Conservation (phyloP, 371 early-diverging fungal species). For the Funneliformis caledonium region DNA sequence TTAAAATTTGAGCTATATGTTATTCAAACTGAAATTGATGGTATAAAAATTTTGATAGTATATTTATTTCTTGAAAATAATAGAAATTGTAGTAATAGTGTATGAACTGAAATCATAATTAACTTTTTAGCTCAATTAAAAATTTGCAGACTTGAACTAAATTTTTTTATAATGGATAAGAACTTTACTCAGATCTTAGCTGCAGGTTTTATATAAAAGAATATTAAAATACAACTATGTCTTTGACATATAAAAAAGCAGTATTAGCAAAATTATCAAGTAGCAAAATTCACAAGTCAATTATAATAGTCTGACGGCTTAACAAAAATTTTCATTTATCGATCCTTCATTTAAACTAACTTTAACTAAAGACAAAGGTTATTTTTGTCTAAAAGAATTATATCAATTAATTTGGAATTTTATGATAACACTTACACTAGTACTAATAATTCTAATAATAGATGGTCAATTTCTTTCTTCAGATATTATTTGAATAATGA, state of each 20-base stretch:
- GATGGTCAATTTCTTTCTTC: background rate
- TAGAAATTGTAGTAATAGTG: background rate
- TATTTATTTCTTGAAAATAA: background rate
- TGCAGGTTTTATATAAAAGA: background rate
- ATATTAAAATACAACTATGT: background rate
- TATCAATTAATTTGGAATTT: background rate
- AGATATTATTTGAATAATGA: background rate
- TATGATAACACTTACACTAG: background rate
- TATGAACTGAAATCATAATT: background rate
- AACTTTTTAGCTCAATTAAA: background rate
- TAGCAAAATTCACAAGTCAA: background rate
- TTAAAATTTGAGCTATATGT: conserved; percentile 12
- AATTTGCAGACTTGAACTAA: background rate
- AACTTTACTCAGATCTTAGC: background rate
- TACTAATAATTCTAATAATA: background rate
- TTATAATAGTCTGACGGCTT: background rate
- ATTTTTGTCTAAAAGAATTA: background rate
- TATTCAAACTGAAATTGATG: background rate
- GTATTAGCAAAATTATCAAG: background rate
- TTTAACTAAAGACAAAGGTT: background rate
- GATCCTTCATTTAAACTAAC: background rate
- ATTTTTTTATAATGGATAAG: background rate
- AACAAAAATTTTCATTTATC: background rate
- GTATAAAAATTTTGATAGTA: background rate
- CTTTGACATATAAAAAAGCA: background rate